A percentile compares a stretch with the other conserved stretches of the same genome.
Evolutionary conservation across 768 basidiomycete genomes (phyloP).

Genomic region (Naganishia randhawae): DNA sequence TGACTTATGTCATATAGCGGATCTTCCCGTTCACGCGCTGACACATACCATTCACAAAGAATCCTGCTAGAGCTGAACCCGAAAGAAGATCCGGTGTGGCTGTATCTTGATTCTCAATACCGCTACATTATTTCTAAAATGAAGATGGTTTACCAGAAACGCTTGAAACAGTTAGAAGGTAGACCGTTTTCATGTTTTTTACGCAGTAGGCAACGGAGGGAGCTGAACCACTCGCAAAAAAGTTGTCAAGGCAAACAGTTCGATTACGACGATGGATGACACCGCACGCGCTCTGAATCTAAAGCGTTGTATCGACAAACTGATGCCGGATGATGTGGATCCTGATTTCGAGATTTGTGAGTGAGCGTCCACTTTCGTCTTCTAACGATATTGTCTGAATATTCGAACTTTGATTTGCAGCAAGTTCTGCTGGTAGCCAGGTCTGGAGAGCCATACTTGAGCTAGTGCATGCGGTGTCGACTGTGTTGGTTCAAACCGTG

Average conservation of each 20-base stretch:
- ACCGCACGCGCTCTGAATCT: constrained; percentile 29
- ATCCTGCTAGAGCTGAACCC: constrained; percentile 81
- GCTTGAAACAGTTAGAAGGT: constrained; percentile 59
- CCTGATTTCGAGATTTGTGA: constrained; percentile 7
- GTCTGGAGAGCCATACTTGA: constrained; percentile 76
- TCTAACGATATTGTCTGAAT: neutral
- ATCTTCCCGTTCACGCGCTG: no score
- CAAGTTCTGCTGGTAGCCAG: constrained; percentile 66
- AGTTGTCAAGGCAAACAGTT: constrained; percentile 9
- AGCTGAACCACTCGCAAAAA: neutral
- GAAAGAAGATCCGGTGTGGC: constrained; percentile 88
- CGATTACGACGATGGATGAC: constrained; percentile 14
- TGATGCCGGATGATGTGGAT: constrained; percentile 12
- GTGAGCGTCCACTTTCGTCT: neutral
- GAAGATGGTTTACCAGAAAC: constrained; percentile 60
- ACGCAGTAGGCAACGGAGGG: neutral
- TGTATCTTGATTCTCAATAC: constrained; percentile 91
- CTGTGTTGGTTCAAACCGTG: constrained; percentile 73
- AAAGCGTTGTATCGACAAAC: constrained; percentile 29
- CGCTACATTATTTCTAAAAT: constrained; percentile 75
- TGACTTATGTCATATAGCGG: neutral
- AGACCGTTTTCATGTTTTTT: constrained; percentile 33
- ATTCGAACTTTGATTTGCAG: constrained; percentile 52
- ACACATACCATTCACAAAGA: constrained; percentile 53
- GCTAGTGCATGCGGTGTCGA: constrained; percentile 81